These are phyloP conservation scores for Pythium pyrilobum DNA, from an alignment of 352 stramenopile genomes.

Conservation along the genomic window DNA sequence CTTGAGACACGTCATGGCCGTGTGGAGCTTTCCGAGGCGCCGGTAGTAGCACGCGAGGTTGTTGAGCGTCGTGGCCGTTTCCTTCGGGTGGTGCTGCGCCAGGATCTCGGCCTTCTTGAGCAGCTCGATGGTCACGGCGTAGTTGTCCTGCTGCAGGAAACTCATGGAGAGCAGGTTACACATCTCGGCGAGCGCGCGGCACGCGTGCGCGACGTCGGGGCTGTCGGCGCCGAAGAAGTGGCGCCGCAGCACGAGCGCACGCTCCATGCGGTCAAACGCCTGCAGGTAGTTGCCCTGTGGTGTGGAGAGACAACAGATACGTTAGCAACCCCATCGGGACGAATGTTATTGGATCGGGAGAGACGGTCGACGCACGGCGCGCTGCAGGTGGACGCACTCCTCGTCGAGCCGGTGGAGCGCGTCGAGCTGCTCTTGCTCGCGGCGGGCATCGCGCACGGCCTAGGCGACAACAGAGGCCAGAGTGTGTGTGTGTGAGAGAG, in stretches of 20 bases:
- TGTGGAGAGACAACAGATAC: too few species aligned
- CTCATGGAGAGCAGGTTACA: constrained; percentile 94
- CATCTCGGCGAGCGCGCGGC: constrained; percentile 89
- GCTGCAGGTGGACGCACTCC: constrained; percentile 85
- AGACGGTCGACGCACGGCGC: constrained; percentile 31
- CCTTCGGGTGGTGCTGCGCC: constrained; percentile 71
- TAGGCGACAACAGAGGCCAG: too few species aligned
- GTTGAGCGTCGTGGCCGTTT: constrained; percentile 90
- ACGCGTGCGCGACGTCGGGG: constrained; percentile 78
- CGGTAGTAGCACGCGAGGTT: constrained; percentile 94
- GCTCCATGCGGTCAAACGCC: constrained; percentile 91
- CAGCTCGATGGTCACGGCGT: constrained; percentile 86
- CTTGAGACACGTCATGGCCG: constrained; percentile 89
- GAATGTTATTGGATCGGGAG: background rate
- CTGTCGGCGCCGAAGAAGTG: constrained; percentile 91
- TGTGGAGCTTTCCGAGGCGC: constrained; percentile 82
- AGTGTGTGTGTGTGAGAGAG: too few species aligned
- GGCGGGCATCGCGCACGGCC: constrained; percentile 29
- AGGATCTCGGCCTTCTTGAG: constrained; percentile 93
- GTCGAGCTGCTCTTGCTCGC: constrained; percentile 79
- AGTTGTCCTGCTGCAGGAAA: constrained; percentile 93
- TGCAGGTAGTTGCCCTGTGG: constrained; percentile 87
- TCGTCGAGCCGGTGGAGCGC: constrained; percentile 89
- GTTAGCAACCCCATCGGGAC: too few species aligned
- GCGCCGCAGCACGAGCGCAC: constrained; percentile 85